Base-by-base conservation (phyloP, 495 filamentous ascomycete species). In the Penicillium angulare region DNA sequence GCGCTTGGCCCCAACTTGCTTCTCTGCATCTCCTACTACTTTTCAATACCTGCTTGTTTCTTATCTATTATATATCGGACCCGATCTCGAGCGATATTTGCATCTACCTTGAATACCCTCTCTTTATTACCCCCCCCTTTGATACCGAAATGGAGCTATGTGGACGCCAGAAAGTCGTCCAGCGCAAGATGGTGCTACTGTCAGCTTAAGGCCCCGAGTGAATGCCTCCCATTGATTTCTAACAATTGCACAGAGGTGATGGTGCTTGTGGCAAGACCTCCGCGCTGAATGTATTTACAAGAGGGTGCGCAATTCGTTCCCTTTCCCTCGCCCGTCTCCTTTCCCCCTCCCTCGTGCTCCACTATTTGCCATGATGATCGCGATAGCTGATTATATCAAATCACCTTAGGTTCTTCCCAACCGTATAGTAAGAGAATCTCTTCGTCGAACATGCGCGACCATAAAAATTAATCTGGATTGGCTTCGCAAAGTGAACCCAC, bases 241-340 rank as follows among this genome's bases (percentile, higher is more conserved):
- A 41, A 69, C 55, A 13, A 45, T 45, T n/a, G 21, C 39, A 59
- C 60, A 95, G 89, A 67, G 93, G 93, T 58, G 93, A 98, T 71
- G 93, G 93, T 78, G 93, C 93, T 55, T 96, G 89, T 68, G 93
- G 93, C 63, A 98, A 98, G 78, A 98, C 93, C 44, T 97, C 92
- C 38, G 76, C 97, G 53, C 71, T 98, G 69, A 98, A 98, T 69
- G 93, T 98, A 56, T 98, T 98, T 72, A 98, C 93, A 46, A 86
- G 93, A 87, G 93, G 93, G 88, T 95, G 75, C 57, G 81, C 50
- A 45, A 49, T 43, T 15, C 32, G 15, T 18, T 47, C 52, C 27
- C 49, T 38, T 15, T 18, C 38, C 43, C 48, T 56, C 47, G 51
- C 49, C 18, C 55, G 20, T 18, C 45, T 42, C 38, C 23, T 44